These are phyloP conservation scores for Petasospora fabianii DNA, from an alignment of 1,139 yeast genomes.

Conservation along the genomic window DNA sequence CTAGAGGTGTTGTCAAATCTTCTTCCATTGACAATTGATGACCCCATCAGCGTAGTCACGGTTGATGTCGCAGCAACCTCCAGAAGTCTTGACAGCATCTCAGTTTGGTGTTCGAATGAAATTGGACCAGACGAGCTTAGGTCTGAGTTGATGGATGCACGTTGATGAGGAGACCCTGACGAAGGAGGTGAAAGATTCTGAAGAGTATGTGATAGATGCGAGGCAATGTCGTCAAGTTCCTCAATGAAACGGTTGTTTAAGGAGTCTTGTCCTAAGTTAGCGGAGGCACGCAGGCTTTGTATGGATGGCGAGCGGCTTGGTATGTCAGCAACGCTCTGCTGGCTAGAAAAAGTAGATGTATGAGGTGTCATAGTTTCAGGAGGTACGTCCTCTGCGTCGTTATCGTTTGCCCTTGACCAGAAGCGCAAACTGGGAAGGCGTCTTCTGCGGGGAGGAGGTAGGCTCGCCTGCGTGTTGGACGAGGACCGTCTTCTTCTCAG, in stretches of 20 bases:
- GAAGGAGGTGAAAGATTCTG: constrained; percentile 3
- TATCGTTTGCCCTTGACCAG: constrained; percentile 12
- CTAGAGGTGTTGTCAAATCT: constrained; percentile 28
- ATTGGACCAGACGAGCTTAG: constrained; percentile 7
- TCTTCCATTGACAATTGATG: constrained; percentile 25
- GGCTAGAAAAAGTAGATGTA: too few species aligned
- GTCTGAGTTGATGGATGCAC: constrained; percentile 6
- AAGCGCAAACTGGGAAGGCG: constrained; percentile 18
- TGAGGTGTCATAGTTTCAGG: background rate
- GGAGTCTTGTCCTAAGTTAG: background rate
- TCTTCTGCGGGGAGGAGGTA: constrained; percentile 24
- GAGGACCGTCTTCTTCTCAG: constrained; percentile 26
- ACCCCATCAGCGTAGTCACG: constrained; percentile 38
- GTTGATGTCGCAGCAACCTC: constrained; percentile 47
- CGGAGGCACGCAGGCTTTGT: background rate
- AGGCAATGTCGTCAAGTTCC: constrained; percentile 22
- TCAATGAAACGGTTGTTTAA: constrained; percentile 15
- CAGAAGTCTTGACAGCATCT: constrained; percentile 40
- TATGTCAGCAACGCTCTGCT: background rate
- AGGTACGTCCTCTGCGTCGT: background rate
- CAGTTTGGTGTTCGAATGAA: constrained; percentile 34
- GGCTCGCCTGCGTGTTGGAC: constrained; percentile 10
- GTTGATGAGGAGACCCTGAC: background rate
- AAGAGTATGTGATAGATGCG: constrained; percentile 12
- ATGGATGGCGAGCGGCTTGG: background rate